These are phyloP conservation scores for Tillandsia leiboldiana DNA, from an alignment of 176 grass and related monocot genomes.

Conservation along the genomic window DNA sequence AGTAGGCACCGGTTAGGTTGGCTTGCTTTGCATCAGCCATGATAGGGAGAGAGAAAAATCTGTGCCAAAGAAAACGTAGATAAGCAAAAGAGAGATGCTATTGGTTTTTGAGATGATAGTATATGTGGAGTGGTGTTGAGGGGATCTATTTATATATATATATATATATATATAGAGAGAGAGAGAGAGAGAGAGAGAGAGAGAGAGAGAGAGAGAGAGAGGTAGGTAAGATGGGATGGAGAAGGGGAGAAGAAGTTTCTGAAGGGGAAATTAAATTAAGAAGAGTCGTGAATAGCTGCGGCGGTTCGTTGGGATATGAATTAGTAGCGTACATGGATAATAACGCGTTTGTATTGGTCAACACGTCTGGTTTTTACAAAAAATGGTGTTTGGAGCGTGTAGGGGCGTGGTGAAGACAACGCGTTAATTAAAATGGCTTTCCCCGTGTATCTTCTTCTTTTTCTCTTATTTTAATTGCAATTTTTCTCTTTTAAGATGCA, in stretches of 20 bases:
- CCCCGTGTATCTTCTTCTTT: too few relatives aligned
- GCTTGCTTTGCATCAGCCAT: slow-evolving; percentile 18
- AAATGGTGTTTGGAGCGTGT: too few relatives aligned
- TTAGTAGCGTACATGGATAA: too few relatives aligned
- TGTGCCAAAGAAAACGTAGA: too few relatives aligned
- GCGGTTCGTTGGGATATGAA: too few relatives aligned
- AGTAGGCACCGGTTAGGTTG: slow-evolving; percentile 15
- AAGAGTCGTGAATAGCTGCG: neutral
- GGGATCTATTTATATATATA: neutral
- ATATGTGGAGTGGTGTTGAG: neutral
- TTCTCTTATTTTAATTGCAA: too few relatives aligned
- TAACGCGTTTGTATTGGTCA: too few relatives aligned
- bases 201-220: neutral
- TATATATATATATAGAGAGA: neutral
- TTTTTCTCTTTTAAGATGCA: too few relatives aligned
- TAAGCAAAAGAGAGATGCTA: too few relatives aligned
- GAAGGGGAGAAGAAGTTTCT: neutral
- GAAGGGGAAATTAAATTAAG: neutral
- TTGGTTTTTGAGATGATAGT: neutral
- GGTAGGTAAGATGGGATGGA: neutral
- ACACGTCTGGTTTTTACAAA: too few relatives aligned
- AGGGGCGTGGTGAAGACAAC: too few relatives aligned
- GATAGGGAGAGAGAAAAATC: neutral
- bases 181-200: neutral
- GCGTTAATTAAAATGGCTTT: too few relatives aligned